Conservation (phyloP, 1,284 basidiomycete genomes). For the Cutaneotrichosporon sp. region DNA sequence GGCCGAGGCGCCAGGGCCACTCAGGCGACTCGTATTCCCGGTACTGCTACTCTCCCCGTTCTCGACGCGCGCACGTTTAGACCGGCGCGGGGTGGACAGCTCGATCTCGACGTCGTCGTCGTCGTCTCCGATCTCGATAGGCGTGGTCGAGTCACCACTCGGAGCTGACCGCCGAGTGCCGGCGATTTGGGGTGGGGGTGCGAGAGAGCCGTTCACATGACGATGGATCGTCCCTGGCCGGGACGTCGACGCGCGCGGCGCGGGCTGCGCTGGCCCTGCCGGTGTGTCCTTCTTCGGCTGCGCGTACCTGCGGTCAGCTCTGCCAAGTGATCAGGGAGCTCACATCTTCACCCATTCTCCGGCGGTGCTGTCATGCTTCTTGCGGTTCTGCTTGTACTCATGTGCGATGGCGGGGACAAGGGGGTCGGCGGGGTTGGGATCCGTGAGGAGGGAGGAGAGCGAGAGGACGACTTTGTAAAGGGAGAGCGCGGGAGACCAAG, state of each 20-base stretch:
- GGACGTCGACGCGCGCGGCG: constrained; percentile 13
- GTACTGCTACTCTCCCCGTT: background rate
- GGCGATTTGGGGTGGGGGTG: constrained; percentile 9
- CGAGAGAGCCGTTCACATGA: constrained; percentile 21
- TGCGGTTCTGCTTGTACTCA: constrained; percentile 84
- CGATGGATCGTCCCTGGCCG: constrained; percentile 22
- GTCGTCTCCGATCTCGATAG: constrained; percentile 13
- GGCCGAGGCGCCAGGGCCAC: constrained; percentile 2
- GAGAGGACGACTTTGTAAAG: constrained; percentile 90
- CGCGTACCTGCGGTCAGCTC: constrained; percentile 35
- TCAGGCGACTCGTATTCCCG: background rate
- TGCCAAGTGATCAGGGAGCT: constrained; percentile 45
- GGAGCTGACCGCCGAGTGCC: constrained; percentile 18
- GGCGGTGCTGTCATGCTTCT: constrained; percentile 86
- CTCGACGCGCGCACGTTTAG: constrained; percentile 19
- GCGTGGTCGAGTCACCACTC: constrained; percentile 14
- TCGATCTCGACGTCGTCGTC: constrained; percentile 23
- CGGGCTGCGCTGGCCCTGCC: constrained; percentile 10
- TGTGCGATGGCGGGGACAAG: constrained; percentile 60
- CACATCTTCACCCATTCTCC: constrained; percentile 93
- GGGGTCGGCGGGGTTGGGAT: constrained; percentile 90
- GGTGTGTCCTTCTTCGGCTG: constrained; percentile 27
- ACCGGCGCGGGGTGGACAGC: constrained; percentile 13
- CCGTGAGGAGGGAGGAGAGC: constrained; percentile 94
- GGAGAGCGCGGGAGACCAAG: constrained; percentile 87